These are phyloP conservation scores for Yarrowia sp. DNA, from an alignment of 805 yeast species.

Conservation along the genomic window DNA sequence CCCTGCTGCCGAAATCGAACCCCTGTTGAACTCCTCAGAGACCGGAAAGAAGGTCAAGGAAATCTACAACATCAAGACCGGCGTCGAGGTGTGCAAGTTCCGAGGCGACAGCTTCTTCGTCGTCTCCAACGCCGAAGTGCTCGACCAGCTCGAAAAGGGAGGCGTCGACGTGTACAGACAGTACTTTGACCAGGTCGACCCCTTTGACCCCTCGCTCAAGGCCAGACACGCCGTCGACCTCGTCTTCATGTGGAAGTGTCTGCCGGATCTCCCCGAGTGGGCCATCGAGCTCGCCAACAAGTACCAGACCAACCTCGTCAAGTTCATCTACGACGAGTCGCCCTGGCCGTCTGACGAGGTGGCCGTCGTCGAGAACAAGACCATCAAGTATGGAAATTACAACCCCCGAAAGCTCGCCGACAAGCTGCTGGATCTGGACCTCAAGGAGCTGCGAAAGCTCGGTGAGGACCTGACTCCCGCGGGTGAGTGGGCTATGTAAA, in stretches of 20 bases:
- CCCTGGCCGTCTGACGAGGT: slow-evolving; percentile 47
- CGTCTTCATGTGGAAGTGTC: slow-evolving; percentile 46
- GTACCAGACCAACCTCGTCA: slow-evolving; percentile 46
- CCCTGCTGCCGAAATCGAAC: slow-evolving; percentile 3
- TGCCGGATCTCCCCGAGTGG: slow-evolving; percentile 43
- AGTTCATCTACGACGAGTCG: slow-evolving; percentile 44
- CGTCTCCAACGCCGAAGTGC: background rate
- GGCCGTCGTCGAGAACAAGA: background rate
- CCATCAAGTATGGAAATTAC: slow-evolving; percentile 21
- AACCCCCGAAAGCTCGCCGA: slow-evolving; percentile 31
- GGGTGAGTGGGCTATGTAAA: slow-evolving; percentile 24
- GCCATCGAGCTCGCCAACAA: slow-evolving; percentile 41
- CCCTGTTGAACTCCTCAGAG: slow-evolving; percentile 10
- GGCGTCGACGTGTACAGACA: slow-evolving; percentile 45
- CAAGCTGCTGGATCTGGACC: background rate
- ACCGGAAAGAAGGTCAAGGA: slow-evolving; percentile 14
- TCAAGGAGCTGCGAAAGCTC: slow-evolving; percentile 4
- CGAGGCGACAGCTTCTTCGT: slow-evolving; percentile 29
- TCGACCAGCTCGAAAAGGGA: slow-evolving; percentile 11
- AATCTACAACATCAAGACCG: slow-evolving; percentile 13
- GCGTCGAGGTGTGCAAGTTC: slow-evolving; percentile 27
- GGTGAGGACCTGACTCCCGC: slow-evolving; percentile 24
- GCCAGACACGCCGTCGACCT: slow-evolving; percentile 51
- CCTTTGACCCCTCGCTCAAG: slow-evolving; percentile 45
- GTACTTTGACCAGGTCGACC: slow-evolving; percentile 49